Evolutionary conservation across 2,329 filamentous ascomycete genomes (phyloP).

Genomic region (Ramichloridium luteum): DNA sequence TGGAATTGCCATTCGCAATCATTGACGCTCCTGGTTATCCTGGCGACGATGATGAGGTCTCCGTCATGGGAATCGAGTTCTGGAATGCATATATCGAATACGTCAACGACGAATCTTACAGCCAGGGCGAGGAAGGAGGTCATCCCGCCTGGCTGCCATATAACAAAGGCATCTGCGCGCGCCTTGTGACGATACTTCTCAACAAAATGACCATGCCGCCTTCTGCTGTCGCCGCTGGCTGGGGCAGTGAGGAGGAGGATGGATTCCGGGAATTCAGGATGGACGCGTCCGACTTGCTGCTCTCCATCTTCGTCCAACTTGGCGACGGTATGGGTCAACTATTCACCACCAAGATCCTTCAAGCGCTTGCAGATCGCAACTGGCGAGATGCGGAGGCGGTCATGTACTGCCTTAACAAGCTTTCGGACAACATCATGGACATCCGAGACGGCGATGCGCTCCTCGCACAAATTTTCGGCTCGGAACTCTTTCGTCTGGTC

Average conservation of each 20-base stretch:
- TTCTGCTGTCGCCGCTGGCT: slow-evolving; percentile 41
- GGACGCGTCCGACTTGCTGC: slow-evolving; percentile 67
- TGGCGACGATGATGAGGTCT: slow-evolving; percentile 61
- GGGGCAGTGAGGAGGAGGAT: slow-evolving; percentile 52
- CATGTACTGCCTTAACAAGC: slow-evolving; percentile 50
- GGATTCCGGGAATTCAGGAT: slow-evolving; percentile 50
- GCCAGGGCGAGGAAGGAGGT: slow-evolving; percentile 32
- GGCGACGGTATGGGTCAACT: slow-evolving; percentile 34
- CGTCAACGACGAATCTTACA: slow-evolving; percentile 47
- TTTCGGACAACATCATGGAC: slow-evolving; percentile 54
- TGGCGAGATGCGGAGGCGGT: slow-evolving; percentile 42
- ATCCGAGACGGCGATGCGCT: slow-evolving; percentile 46
- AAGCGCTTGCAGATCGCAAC: slow-evolving; percentile 28
- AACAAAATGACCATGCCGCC: slow-evolving; percentile 43
- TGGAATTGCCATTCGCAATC: slow-evolving; percentile 47
- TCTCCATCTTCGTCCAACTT: slow-evolving; percentile 53
- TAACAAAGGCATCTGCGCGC: slow-evolving; percentile 48
- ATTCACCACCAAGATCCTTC: slow-evolving; percentile 33
- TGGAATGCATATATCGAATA: slow-evolving; percentile 65
- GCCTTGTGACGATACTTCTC: slow-evolving; percentile 29
- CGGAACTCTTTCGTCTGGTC: slow-evolving; percentile 42
- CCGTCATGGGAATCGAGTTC: slow-evolving; percentile 63
- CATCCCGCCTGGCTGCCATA: slow-evolving; percentile 44
- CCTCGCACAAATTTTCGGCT: slow-evolving; percentile 52
- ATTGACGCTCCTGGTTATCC: slow-evolving; percentile 54